These are phyloP conservation scores for Pleurozium schreberi DNA, from an alignment of 225 moss, liverwort and hornwort species.

Conservation along the genomic window DNA sequence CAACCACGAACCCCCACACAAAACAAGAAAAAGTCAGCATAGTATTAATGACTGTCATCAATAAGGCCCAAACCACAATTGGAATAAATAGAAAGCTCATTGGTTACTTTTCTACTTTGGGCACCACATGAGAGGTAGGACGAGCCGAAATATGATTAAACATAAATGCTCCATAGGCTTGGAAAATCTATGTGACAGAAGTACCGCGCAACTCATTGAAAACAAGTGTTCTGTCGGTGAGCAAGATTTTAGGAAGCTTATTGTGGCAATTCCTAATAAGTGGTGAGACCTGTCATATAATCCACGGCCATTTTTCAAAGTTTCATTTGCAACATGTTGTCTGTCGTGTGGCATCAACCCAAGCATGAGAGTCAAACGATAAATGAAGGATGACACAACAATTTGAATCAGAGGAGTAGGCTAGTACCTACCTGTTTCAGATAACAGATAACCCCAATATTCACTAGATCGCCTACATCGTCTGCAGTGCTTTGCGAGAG, in stretches of 20 bases:
- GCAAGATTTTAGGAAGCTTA: neutral
- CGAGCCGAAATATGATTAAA: neutral
- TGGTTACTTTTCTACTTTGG: neutral
- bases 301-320: neutral
- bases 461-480: constrained; percentile 93
- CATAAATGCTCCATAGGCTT: neutral
- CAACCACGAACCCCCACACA: neutral
- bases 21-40: neutral
- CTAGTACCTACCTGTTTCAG: constrained; percentile 61
- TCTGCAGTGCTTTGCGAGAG: constrained; percentile 87
- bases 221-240: neutral
- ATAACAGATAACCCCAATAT: constrained; percentile 96
- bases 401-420: neutral
- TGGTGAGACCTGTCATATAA: neutral
- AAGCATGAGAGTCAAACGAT: neutral
- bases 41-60: neutral
- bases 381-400: neutral
- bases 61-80: neutral
- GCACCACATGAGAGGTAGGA: neutral
- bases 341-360: neutral
- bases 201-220: neutral
- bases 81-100: neutral
- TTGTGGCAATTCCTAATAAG: neutral
- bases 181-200: neutral
- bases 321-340: neutral